Conservation (phyloP, 495 filamentous ascomycete species). For the Cairneyella variabilis region DNA sequence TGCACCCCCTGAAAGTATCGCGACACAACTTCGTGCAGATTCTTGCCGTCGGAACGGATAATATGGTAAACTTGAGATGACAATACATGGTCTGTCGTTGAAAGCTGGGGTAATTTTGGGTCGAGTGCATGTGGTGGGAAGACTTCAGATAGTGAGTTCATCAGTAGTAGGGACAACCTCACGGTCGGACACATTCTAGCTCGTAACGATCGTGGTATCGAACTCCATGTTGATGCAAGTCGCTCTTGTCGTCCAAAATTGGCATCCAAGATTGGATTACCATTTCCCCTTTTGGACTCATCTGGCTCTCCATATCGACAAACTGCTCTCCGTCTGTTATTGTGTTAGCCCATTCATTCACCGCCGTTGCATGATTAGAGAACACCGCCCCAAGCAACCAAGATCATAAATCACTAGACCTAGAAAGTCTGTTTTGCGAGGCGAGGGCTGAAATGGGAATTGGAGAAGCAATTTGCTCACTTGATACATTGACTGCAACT, state of each 20-base stretch:
- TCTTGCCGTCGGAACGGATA: conserved; percentile 29
- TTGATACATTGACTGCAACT: conserved; percentile 22
- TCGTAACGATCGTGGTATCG: conserved; percentile 8
- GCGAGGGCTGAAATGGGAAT: background rate
- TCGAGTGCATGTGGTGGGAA: background rate
- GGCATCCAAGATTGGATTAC: background rate
- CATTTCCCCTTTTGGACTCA: background rate
- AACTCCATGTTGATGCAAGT: conserved; percentile 9
- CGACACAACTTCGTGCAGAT: conserved; percentile 31
- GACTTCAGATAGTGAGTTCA: conserved; percentile 12
- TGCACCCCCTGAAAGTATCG: conserved; percentile 37
- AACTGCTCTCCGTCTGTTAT: conserved; percentile 9
- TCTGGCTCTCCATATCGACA: conserved; percentile 17
- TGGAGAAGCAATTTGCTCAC: conserved; percentile 12
- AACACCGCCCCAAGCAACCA: background rate
- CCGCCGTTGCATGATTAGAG: background rate
- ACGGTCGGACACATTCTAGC: conserved; percentile 5
- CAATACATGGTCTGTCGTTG: conserved; percentile 10
- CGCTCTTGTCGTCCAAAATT: background rate
- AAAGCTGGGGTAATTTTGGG: background rate
- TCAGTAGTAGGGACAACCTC: conserved; percentile 15
- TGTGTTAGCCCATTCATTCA: background rate
- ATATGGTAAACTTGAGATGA: conserved; percentile 28
- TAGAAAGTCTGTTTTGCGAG: background rate
- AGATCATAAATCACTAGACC: too few species aligned